Conservation (phyloP, 202 grass and related monocot species). For the Carex sylvatica region DNA sequence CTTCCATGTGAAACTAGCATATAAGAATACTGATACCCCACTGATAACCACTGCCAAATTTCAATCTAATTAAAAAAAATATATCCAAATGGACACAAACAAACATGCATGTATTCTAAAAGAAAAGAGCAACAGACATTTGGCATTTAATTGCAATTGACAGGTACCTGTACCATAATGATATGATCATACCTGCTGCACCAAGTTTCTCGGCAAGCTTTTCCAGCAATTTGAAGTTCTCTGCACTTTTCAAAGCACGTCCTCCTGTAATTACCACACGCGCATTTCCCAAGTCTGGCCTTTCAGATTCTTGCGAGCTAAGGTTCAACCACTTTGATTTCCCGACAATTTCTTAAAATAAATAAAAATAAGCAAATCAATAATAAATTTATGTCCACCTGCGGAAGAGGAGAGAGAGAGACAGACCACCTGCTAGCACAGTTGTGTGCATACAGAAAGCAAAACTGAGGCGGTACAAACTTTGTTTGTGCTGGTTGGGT, state of each 20-base stretch:
- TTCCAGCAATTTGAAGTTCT: conserved; percentile 93
- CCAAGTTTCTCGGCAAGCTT: conserved; percentile 94
- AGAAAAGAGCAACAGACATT: neutral
- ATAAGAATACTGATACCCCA: neutral
- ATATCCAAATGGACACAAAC: neutral
- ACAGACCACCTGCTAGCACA: neutral
- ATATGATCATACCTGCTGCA: conserved; percentile 59
- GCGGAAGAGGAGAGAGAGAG: neutral
- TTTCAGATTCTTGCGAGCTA: conserved; percentile 73
- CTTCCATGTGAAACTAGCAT: neutral
- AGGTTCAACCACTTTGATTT: conserved; percentile 79
- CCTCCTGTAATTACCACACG: conserved; percentile 78
- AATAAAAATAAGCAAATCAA: conserved; percentile 17
- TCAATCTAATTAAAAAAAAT: neutral
- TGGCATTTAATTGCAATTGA: neutral
- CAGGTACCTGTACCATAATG: neutral
- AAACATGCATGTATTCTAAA: neutral
- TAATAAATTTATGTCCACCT: neutral
- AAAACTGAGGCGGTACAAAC: neutral
- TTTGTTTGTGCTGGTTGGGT: neutral
- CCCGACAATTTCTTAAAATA: conserved; percentile 28
- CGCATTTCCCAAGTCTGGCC: conserved; percentile 88
- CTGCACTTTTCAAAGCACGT: conserved; percentile 82
- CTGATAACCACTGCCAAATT: neutral
- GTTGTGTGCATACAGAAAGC: neutral